phyloP scores from a whole-genome alignment of 352 stramenopile genomes.

The Phytopythium mirpurense region DNA sequence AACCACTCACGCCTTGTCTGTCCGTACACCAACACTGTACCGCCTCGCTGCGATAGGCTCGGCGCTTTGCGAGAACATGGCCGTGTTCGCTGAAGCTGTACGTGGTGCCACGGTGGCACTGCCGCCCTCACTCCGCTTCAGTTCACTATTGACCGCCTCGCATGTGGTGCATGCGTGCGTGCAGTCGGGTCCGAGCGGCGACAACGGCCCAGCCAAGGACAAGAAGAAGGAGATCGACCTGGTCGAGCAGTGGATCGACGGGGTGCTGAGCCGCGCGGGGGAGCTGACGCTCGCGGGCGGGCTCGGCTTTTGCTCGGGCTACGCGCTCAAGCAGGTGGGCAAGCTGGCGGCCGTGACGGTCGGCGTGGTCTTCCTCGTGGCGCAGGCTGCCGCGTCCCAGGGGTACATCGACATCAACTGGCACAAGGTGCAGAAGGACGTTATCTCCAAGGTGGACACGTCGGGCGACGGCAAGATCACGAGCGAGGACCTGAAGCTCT shows the following conservation, averaged over 20 bases:
- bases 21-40: too few species aligned
- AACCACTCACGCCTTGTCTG: too few species aligned
- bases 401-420: constrained; percentile 90
- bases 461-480: constrained; percentile 86
- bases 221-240: constrained; percentile 35
- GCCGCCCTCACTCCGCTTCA: too few species aligned
- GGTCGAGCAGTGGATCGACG: constrained; percentile 61
- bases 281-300: constrained; percentile 66
- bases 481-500: constrained; percentile 74
- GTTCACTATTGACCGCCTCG: not conserved
- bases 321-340: constrained; percentile 79
- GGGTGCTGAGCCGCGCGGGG: constrained; percentile 49
- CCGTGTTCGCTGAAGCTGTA: constrained; percentile 28
- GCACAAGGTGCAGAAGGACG: constrained; percentile 86
- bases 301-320: constrained; percentile 81
- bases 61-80: constrained; percentile 43
- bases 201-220: constrained; percentile 15
- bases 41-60: too few species aligned
- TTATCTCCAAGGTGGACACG: constrained; percentile 73
- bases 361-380: constrained; percentile 72
- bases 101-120: too few species aligned
- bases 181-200: constrained; percentile 28
- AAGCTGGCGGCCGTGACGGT: constrained; percentile 74
- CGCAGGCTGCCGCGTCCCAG: constrained; percentile 70
- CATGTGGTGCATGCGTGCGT: not conserved